A percentile compares a stretch with the other conserved stretches of the same genome.
phyloP scores from a whole-genome alignment of 192 early-diverging fungal genomes.

The Backusella morwellensis region DNA sequence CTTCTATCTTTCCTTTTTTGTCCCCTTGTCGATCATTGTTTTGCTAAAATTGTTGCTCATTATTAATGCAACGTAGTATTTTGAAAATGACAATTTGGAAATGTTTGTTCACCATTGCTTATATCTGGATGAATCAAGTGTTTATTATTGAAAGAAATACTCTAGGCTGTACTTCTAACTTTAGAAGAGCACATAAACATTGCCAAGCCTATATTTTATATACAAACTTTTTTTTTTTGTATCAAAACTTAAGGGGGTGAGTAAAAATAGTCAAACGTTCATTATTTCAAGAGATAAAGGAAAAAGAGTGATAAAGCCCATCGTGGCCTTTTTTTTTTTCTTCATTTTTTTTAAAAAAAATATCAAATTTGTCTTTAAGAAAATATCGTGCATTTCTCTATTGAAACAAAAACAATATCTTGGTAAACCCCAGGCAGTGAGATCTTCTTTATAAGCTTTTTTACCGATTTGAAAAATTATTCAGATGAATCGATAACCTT shows the following conservation, averaged over 20 bases:
- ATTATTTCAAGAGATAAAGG: neutral
- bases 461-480: neutral
- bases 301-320: neutral
- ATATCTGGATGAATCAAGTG: too few relatives aligned
- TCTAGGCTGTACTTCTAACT: too few relatives aligned
- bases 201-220: too few relatives aligned
- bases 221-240: too few relatives aligned
- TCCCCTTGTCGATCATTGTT: neutral
- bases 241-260: too few relatives aligned
- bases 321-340: neutral
- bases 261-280: neutral
- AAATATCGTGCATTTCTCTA: neutral
- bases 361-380: neutral
- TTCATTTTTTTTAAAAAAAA: neutral
- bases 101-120: neutral
- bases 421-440: neutral
- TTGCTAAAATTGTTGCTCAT: neutral
- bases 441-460: neutral
- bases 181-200: too few relatives aligned
- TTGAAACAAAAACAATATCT: neutral
- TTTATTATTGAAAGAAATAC: too few relatives aligned
- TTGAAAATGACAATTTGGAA: neutral
- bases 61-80: too few relatives aligned
- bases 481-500: neutral
- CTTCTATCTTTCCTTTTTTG: neutral